Evolutionary conservation across 2,329 filamentous ascomycete genomes (phyloP).

Genomic region (Daldinia eschscholtzii): DNA sequence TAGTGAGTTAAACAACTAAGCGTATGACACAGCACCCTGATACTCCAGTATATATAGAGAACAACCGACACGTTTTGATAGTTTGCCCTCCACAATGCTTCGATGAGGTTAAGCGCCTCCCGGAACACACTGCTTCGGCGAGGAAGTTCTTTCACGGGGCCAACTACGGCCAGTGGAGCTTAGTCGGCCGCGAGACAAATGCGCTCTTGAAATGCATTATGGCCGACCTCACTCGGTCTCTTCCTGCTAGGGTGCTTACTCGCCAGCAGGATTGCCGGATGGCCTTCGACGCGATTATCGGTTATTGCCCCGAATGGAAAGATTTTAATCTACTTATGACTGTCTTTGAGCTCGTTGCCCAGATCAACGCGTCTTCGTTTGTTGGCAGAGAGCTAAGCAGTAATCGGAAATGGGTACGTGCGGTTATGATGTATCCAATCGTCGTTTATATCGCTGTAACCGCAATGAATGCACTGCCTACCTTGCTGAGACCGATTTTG

Average conservation of each 20-base stretch:
- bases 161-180: not conserved
- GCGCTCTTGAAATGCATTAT: not conserved
- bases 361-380: not conserved
- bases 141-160: not conserved
- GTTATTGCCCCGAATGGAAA: not conserved
- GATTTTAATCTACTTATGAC: not conserved
- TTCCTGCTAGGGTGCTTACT: not conserved
- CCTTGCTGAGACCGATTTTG: not conserved
- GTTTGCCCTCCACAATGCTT: not conserved
- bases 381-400: not conserved
- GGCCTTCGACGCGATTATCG: not conserved
- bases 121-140: not conserved
- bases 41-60: not conserved
- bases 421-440: conserved; percentile 1
- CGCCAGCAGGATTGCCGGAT: conserved; percentile 1
- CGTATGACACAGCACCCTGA: not conserved
- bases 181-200: not conserved
- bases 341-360: not conserved
- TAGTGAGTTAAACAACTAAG: not conserved
- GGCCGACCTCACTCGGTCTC: not conserved
- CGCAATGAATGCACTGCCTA: not conserved
- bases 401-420: not conserved
- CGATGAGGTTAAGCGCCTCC: not conserved
- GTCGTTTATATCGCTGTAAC: not conserved
- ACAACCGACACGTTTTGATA: not conserved